A percentile compares a stretch with the other conserved stretches of the same genome.
Evolutionary conservation across 805 yeast species (phyloP).

Genomic region (Peterozyma toletana): DNA sequence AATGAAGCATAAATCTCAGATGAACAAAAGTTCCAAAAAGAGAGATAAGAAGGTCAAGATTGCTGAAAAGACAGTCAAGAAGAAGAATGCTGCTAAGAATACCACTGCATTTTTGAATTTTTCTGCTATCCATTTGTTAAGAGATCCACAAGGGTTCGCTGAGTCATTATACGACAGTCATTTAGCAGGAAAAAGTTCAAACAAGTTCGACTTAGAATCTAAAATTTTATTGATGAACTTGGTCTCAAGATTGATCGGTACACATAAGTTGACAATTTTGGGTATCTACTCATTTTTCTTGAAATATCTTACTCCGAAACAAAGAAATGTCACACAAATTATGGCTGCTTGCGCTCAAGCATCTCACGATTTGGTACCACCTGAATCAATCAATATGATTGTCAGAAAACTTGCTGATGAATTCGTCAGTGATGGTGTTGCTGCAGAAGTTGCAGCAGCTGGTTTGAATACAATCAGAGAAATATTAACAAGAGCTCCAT

Average conservation of each 20-base stretch:
- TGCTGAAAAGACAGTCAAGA: slow-evolving; percentile 65
- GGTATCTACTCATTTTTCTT: slow-evolving; percentile 86
- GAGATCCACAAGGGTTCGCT: slow-evolving; percentile 98
- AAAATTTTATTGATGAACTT: slow-evolving; percentile 83
- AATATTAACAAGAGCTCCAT: slow-evolving; percentile 86
- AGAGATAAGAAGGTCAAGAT: slow-evolving; percentile 56
- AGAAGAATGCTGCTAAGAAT: slow-evolving; percentile 52
- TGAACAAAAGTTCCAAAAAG: slow-evolving; percentile 77
- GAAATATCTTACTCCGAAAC: slow-evolving; percentile 91
- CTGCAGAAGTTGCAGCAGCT: slow-evolving; percentile 96
- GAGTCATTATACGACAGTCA: slow-evolving; percentile 73
- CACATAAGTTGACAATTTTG: slow-evolving; percentile 85
- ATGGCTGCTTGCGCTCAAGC: slow-evolving; percentile 98
- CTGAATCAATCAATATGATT: slow-evolving; percentile 75
- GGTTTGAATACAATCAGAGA: slow-evolving; percentile 95
- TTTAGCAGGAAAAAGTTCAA: slow-evolving; percentile 59
- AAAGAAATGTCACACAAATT: slow-evolving; percentile 87
- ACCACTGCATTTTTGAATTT: slow-evolving; percentile 64
- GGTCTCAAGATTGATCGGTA: slow-evolving; percentile 84
- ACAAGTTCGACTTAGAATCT: slow-evolving; percentile 77
- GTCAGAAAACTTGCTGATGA: slow-evolving; percentile 94
- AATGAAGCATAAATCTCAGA: slow-evolving; percentile 71
- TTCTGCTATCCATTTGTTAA: slow-evolving; percentile 85
- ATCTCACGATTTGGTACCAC: slow-evolving; percentile 94
- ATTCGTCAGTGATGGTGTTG: slow-evolving; percentile 96